These are phyloP conservation scores for Solanum clarkiae DNA, from an alignment of 257 asterid genomes.

Conservation along the genomic window DNA sequence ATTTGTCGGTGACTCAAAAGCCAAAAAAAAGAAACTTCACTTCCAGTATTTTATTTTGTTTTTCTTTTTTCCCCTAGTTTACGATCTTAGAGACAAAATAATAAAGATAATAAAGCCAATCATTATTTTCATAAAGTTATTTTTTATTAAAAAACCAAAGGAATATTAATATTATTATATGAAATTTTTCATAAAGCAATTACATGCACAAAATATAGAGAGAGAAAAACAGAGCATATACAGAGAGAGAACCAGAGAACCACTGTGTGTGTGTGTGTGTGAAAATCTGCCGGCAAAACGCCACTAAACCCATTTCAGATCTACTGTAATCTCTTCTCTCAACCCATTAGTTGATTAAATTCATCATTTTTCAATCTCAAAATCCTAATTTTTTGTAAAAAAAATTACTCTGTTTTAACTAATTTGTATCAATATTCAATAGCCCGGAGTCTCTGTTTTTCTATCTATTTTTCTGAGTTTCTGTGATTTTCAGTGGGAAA, in stretches of 20 bases:
- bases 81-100: background rate
- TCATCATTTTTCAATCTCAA: constrained; percentile 16
- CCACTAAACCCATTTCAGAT: constrained; percentile 24
- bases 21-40: background rate
- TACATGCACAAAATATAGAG: background rate
- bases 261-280: background rate
- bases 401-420: background rate
- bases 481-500: background rate
- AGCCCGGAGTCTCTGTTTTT: background rate
- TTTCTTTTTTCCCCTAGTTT: background rate
- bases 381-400: background rate
- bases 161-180: background rate
- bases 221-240: constrained; percentile 10
- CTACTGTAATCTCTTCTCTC: background rate
- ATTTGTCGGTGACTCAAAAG: background rate
- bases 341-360: background rate
- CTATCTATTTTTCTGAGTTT: background rate
- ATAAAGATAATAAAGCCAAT: background rate
- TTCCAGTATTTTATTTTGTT: background rate
- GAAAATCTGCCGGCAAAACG: background rate
- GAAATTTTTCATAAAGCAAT: background rate
- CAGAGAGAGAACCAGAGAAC: background rate
- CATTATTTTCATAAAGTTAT: background rate
- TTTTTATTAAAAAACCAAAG: background rate
- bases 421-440: background rate